Base-by-base conservation (phyloP, 2,329 filamentous ascomycete species). In the Clonostachys solani region DNA sequence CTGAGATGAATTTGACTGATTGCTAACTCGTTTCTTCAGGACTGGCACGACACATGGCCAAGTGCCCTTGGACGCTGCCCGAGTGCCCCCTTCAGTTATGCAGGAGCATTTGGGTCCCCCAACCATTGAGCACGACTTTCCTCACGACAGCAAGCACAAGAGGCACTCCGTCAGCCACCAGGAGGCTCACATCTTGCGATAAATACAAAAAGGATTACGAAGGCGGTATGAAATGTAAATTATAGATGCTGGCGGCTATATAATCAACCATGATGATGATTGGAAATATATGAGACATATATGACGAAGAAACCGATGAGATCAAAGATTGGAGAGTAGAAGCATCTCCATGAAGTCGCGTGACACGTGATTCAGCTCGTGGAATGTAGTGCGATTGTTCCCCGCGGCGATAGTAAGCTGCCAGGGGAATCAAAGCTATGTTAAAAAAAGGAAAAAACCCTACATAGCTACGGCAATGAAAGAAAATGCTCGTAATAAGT, bases 71-170 rank as follows among this genome's bases (percentile, higher is more conserved):
- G 43, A 62, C 38, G 61, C 59, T 1, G 50, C 60, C 4, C 53
- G 54, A 6, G 55, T 53, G 3, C 60, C 59, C 6, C 60, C 61
- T 0, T 62, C 60, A 7, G 51, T 53, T 3, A 41, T 63, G 1
- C 51, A 43, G 19, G 9, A 54, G 50, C 52, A 60, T 4, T 43
- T 61, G 5, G 61, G 60, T 16, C 52, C 55, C 12, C 60, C 60
- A 2, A 50, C 42, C 9, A 59, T 63, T 15, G 60, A 60, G 55
- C 61, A 63, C 37, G 54, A 60, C n/a, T 57, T 59, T 10, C 60
- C 61, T 0, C 43, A 62, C 5, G 60, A 63, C 17, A 63, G 60
- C 50, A 52, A 51, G n/a, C 58, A 54, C 16, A 54, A 48, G 48
- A n/a, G 36, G 12, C 15, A 38, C 12, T 57, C 56, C 33, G 43